Evolutionary conservation across 371 early-diverging fungal species (phyloP).

Genomic region (Amoeboaphelidium protococcarum): DNA sequence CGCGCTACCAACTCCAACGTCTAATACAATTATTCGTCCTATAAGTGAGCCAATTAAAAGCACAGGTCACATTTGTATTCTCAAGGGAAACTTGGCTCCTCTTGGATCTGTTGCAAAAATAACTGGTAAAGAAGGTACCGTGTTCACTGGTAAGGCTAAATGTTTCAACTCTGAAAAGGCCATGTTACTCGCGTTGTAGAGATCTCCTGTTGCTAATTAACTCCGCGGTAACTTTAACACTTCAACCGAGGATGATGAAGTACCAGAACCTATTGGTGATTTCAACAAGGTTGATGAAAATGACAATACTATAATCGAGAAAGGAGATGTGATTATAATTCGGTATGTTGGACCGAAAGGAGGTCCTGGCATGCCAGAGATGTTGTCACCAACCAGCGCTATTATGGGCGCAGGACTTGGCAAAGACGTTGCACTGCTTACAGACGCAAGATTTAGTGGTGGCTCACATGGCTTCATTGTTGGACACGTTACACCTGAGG

Average conservation of each 20-base stretch:
- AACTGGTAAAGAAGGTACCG: constrained; percentile 86
- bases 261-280: too few species aligned
- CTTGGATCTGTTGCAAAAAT: constrained; percentile 93
- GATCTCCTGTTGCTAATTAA: too few species aligned
- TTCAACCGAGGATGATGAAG: too few species aligned
- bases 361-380: constrained; percentile 83
- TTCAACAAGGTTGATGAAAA: too few species aligned
- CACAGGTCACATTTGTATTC: constrained; percentile 72
- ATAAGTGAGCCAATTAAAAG: constrained; percentile 65
- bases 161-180: constrained; percentile 74
- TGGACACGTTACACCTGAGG: constrained; percentile 93
- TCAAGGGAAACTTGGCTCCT: constrained; percentile 83
- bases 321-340: constrained; percentile 69
- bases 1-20: constrained; percentile 14
- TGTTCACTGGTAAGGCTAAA: constrained; percentile 54
- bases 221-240: too few species aligned
- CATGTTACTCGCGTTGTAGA: constrained; percentile 59
- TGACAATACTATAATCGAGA: constrained; percentile 37
- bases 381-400: constrained; percentile 80
- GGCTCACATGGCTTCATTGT: constrained; percentile 91
- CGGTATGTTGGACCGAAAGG: constrained; percentile 75
- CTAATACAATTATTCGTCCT: constrained; percentile 44
- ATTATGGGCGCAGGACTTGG: constrained; percentile 96
- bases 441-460: constrained; percentile 92
- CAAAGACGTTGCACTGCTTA: constrained; percentile 76